These are phyloP conservation scores for Nymphaea colorata DNA, from an alignment of 164 flowering plant species.

Conservation along the genomic window DNA sequence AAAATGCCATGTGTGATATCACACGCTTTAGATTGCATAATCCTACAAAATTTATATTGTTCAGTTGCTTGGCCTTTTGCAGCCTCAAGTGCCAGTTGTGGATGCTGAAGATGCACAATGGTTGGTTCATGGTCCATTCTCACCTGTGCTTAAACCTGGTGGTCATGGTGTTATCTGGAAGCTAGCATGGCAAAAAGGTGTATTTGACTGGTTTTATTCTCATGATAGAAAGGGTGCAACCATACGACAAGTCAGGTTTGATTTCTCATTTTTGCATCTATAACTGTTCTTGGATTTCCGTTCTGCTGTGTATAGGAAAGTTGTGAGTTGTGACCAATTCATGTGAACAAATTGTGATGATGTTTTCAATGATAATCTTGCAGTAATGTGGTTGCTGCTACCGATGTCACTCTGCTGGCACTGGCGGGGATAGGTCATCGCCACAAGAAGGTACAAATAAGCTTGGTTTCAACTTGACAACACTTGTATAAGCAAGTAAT, in stretches of 20 bases:
- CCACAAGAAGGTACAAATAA: slow-evolving; percentile 48
- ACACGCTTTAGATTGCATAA: no score
- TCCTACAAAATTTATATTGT: no score
- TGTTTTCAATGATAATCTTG: slow-evolving; percentile 14
- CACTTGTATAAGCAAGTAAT: no score
- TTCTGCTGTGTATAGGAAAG: no score
- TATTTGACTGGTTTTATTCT: slow-evolving; percentile 68
- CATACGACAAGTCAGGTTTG: slow-evolving; percentile 87
- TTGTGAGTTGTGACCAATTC: slow-evolving; percentile 2
- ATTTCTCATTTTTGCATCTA: background rate
- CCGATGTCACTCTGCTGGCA: slow-evolving; percentile 85
- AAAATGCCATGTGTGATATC: no score
- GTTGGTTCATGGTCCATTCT: slow-evolving; percentile 50
- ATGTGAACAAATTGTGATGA: slow-evolving; percentile 1
- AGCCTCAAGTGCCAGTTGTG: slow-evolving; percentile 96
- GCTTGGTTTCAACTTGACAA: background rate
- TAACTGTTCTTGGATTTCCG: no score
- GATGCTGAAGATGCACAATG: slow-evolving; percentile 83
- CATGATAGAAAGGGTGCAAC: slow-evolving; percentile 90
- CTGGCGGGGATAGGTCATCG: slow-evolving; percentile 88
- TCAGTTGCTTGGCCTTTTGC: slow-evolving; percentile 4
- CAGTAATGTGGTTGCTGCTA: slow-evolving; percentile 98
- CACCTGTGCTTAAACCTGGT: slow-evolving; percentile 88
- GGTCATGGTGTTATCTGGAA: slow-evolving; percentile 99
- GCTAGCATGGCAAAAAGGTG: slow-evolving; percentile 80